Base-by-base conservation (phyloP, 2,329 filamentous ascomycete genomes). In the Macrophomina tecta region DNA sequence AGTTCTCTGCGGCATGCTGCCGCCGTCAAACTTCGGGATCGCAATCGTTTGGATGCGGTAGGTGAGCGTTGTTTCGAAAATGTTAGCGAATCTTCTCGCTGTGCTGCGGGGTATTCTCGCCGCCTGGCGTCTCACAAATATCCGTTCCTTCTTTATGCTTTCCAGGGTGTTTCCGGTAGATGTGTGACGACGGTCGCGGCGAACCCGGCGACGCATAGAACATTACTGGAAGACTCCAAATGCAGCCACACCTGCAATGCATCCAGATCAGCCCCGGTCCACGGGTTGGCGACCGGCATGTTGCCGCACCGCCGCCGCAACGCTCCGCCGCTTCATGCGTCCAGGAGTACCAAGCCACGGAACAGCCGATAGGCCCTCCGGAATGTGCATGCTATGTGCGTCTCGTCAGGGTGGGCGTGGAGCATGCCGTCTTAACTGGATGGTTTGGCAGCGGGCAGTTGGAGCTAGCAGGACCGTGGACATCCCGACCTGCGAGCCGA, bases 221-320 rank as follows among this genome's bases (percentile, higher is more conserved):
- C 16, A 62, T 14, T 14, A 9, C 16, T 62, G 42, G 58, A 62
- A 49, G n/a, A 12, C n/a, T 6, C 6, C 9, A 23, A 8, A 62
- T 62, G 58, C 58, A 23, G 45, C 58, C 38, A 48, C 42, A 45
- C 11, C 42, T 45, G 42, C 42, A 45, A 45, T n/a, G 11, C 42
- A n/a, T 45, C 42, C 16, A 45, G 11, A 45, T 45, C 48, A 12
- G 23, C 48, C 48, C 23, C 23, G 3, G 23, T 23, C 23, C 23
- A 23, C 23, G 23, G 23, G 23, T 23, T 23, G 3, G 18, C 45
- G 18, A 11, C 18, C 12, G 53, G 8, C 8, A 16, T 56, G 55
- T 36, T 42, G 18, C n/a, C n/a, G 38, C 55, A 51, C 48, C 9
- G 48, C 48, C 48, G 28, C 51, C 51, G 14, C 51, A 16, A 4